Evolutionary conservation across 2,329 filamentous ascomycete genomes (phyloP), one percentile per base, ranked within the genome.

Genomic region (Claviceps maximensis): DNA sequence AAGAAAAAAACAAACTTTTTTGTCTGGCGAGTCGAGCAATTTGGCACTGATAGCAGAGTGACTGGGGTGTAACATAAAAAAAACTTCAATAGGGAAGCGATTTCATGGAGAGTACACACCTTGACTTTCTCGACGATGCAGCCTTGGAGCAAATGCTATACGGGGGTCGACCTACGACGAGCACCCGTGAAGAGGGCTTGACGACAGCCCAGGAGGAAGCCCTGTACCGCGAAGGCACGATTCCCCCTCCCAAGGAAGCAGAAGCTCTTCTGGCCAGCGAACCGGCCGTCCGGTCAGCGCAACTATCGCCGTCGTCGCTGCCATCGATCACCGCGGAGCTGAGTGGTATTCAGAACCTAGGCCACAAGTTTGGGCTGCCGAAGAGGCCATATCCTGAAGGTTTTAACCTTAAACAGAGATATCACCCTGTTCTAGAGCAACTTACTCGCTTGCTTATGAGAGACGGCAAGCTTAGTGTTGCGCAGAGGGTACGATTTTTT

Each of bases 381-480:
- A 72, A 75, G 38, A 71, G 83, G 53, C 82, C 85, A 7, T 73
- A 89, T 51, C 78, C 84, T 10, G 76, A 78, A 52, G 62, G 72
- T 31, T 74, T 64, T 77, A 87, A 70, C 69, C 71, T 91, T 61
- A 86, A 89, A 69, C 76, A 87, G 65, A 82, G 93, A 62, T 95
- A 97, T 65, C 86, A 96, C 65, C 82, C 87, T 1, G 77, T 96
- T 8, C 75, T 97, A 48, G 75, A 85, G 58, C 93, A 96, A 72
- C 77, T 97, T 61, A 95, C 89, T 19, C 90, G 89, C 66, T 75
- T 95, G 60, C 71, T 98, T 58, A 98, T 97, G 91, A 76, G 77
- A 61, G 80, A 97, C 69, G 93, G 93, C 61, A 94, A 96, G 74
- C 80, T 95, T 66, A 86, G 85, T 64, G 78, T 80, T 67, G 93